Percentiles rank a stretch among this genome's conserved stretches.
phyloP scores from a whole-genome alignment of 1,139 yeast species.

The Nakaseomyces kungkrabaensis region DNA sequence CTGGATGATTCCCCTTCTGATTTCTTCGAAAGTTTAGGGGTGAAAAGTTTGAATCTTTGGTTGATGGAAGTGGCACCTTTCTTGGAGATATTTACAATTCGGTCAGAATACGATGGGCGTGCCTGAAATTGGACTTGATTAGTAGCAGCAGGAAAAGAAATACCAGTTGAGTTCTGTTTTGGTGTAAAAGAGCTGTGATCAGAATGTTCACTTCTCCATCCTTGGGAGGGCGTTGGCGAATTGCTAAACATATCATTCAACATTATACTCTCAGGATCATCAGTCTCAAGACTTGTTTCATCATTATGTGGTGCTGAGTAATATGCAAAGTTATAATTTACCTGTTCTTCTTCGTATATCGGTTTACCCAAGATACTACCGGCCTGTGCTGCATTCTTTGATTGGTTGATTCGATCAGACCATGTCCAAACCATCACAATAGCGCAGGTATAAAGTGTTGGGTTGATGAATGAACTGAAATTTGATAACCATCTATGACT shows the following conservation, averaged over 20 bases:
- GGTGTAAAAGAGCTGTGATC: not conserved
- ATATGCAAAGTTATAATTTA: slow-evolving; percentile 22
- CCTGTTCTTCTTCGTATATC: slow-evolving; percentile 51
- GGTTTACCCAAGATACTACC: slow-evolving; percentile 75
- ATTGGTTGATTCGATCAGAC: slow-evolving; percentile 58
- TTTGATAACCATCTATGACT: slow-evolving; percentile 62
- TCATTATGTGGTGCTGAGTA: slow-evolving; percentile 12
- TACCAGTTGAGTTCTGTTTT: not conserved
- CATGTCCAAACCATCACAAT: slow-evolving; percentile 84
- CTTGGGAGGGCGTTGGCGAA: not conserved
- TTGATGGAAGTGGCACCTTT: not conserved
- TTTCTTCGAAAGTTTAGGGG: not conserved
- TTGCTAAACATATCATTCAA: not conserved
- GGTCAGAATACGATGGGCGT: not conserved
- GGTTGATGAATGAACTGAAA: slow-evolving; percentile 62
- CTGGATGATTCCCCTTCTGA: not conserved
- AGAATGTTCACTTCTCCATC: not conserved
- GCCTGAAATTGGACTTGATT: not conserved
- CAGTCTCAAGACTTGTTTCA: not conserved
- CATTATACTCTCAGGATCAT: slow-evolving; percentile 1
- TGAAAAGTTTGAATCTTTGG: not conserved
- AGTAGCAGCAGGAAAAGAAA: not conserved
- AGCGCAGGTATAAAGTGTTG: slow-evolving; percentile 61
- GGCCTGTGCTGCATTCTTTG: slow-evolving; percentile 59
- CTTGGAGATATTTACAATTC: not conserved